Evolutionary conservation across 805 yeast genomes (phyloP).

Genomic region (Isabelozyma rhagii): DNA sequence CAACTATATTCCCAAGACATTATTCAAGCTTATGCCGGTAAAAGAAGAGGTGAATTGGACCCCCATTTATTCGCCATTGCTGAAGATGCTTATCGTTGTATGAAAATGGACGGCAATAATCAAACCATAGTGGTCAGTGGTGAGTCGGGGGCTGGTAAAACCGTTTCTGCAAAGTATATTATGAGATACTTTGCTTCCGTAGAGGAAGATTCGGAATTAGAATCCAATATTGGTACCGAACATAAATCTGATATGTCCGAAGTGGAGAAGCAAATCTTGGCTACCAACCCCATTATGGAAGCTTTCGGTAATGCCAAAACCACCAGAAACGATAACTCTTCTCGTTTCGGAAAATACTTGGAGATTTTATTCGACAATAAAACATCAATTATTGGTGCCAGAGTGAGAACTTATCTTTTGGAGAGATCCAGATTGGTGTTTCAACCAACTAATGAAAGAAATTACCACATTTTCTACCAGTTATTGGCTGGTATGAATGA

Average conservation of each 20-base stretch:
- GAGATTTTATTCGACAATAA: slow-evolving; percentile 80
- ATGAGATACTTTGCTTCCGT: slow-evolving; percentile 98
- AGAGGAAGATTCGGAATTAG: slow-evolving; percentile 47
- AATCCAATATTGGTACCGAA: slow-evolving; percentile 29
- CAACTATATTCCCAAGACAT: slow-evolving; percentile 88
- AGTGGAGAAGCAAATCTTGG: slow-evolving; percentile 90
- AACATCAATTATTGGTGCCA: slow-evolving; percentile 87
- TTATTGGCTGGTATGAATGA: slow-evolving; percentile 67
- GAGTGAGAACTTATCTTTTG: slow-evolving; percentile 85
- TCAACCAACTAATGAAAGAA: slow-evolving; percentile 88
- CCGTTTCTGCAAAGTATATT: slow-evolving; percentile 93
- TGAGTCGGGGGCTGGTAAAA: slow-evolving; percentile 98
- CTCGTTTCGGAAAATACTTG: slow-evolving; percentile 94
- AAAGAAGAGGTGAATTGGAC: slow-evolving; percentile 89
- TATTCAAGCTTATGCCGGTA: slow-evolving; percentile 92
- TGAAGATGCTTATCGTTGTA: slow-evolving; percentile 93
- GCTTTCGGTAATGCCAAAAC: slow-evolving; percentile 99
- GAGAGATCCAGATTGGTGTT: slow-evolving; percentile 94
- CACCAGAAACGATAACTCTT: slow-evolving; percentile 94
- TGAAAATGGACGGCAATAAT: slow-evolving; percentile 80
- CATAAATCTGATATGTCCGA: slow-evolving; percentile 69
- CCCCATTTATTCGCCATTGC: slow-evolving; percentile 98
- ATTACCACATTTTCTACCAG: slow-evolving; percentile 94
- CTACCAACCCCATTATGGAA: slow-evolving; percentile 96
- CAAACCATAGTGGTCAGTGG: slow-evolving; percentile 97